Evolutionary conservation across 495 filamentous ascomycete species (phyloP).

Genomic region (Lasiosphaeria hispida): DNA sequence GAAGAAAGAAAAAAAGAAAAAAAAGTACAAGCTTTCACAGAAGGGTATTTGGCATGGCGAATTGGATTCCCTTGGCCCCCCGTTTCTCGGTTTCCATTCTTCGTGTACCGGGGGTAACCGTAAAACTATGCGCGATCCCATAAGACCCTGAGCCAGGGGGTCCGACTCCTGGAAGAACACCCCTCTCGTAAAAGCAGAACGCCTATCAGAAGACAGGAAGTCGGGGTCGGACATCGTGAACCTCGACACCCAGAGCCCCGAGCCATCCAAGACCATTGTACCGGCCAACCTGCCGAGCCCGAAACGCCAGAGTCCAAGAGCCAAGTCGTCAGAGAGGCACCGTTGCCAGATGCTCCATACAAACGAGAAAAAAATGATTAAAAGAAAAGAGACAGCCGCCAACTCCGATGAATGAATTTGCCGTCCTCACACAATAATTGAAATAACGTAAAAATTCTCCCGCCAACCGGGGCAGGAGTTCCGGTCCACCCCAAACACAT

Average conservation of each 20-base stretch:
- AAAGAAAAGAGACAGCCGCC: neutral
- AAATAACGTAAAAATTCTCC: neutral
- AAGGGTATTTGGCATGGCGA: slow-evolving; percentile 16
- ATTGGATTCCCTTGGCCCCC: neutral
- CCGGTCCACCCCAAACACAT: neutral
- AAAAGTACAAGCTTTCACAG: slow-evolving; percentile 7
- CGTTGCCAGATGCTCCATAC: neutral
- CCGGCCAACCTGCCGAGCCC: slow-evolving; percentile 1
- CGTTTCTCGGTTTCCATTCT: slow-evolving; percentile 7
- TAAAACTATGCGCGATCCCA: neutral
- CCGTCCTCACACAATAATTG: neutral
- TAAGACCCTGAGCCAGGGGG: neutral
- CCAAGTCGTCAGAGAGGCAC: neutral
- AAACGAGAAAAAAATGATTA: neutral
- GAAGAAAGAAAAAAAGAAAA: slow-evolving; percentile 12
- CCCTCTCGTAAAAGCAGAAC: neutral
- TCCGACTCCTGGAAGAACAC: neutral
- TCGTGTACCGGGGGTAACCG: slow-evolving; percentile 4
- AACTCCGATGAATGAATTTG: slow-evolving; percentile 1
- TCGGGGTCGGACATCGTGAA: neutral
- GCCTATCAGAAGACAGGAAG: neutral
- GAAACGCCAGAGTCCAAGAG: neutral
- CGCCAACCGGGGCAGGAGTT: neutral
- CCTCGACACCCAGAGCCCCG: neutral
- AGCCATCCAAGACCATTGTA: slow-evolving; percentile 9